phyloP scores from a whole-genome alignment of 257 asterid genomes.

The Solanum virginianum region DNA sequence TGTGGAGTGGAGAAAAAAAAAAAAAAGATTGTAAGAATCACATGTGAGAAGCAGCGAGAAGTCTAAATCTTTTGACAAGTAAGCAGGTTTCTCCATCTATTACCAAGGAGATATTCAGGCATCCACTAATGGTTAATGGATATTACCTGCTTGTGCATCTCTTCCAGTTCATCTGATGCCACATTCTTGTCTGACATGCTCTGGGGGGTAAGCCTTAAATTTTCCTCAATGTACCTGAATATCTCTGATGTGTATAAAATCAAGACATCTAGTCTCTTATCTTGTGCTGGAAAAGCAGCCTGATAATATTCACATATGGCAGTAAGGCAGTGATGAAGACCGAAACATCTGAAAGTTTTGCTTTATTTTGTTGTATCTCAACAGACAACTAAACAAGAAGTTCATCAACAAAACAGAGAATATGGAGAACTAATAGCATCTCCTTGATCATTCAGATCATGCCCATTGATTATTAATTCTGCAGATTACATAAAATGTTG shows the following conservation, averaged over 20 bases:
- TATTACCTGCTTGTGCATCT: constrained; percentile 85
- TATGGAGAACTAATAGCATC: background rate
- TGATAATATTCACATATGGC: constrained; percentile 18
- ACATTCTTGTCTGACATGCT: constrained; percentile 84
- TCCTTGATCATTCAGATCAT: background rate
- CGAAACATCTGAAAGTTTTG: background rate
- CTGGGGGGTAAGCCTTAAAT: constrained; percentile 80
- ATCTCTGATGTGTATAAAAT: constrained; percentile 66
- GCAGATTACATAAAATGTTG: background rate
- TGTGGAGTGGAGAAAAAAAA: background rate
- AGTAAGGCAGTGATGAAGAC: background rate
- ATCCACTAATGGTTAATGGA: background rate
- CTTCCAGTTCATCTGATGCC: constrained; percentile 86
- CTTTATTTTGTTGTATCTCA: background rate
- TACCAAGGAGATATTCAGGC: background rate
- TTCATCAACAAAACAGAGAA: background rate
- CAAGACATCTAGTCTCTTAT: constrained; percentile 81
- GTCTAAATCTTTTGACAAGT: background rate
- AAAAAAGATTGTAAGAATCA: background rate
- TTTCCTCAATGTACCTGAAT: constrained; percentile 71
- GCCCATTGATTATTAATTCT: background rate
- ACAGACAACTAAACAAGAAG: background rate
- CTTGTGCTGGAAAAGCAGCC: constrained; percentile 86
- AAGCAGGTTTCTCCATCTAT: background rate
- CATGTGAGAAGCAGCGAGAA: background rate